Evolutionary conservation across 495 filamentous ascomycete species (phyloP).

Genomic region (Immersiella caudata): DNA sequence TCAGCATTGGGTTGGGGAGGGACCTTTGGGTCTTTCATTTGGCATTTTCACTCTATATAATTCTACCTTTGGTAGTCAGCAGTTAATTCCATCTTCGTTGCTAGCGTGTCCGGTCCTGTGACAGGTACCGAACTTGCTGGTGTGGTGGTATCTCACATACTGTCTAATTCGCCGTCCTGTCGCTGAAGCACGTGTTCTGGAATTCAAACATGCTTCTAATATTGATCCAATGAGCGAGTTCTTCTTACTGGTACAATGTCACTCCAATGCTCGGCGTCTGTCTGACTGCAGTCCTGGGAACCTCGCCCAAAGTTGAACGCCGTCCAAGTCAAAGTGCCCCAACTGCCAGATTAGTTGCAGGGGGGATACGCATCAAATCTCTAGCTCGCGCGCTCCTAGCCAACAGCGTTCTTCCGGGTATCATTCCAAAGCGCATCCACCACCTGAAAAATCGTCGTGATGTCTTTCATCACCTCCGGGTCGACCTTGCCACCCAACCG

Average conservation of each 20-base stretch:
- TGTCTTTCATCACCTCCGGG: slow-evolving; percentile 65
- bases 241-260: too few relatives aligned
- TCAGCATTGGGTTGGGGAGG: slow-evolving; percentile 6
- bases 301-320: too few relatives aligned
- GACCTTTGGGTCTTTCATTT: not conserved
- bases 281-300: too few relatives aligned
- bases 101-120: not conserved
- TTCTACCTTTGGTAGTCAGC: not conserved
- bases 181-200: too few relatives aligned
- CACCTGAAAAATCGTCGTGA: slow-evolving; percentile 91
- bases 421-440: slow-evolving; percentile 82
- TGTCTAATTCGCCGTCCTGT: too few relatives aligned
- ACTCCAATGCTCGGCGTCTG: too few relatives aligned
- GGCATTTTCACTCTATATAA: not conserved
- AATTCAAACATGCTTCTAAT: too few relatives aligned
- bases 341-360: too few relatives aligned
- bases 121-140: too few relatives aligned
- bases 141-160: too few relatives aligned
- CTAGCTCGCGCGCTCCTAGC: not conserved
- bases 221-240: too few relatives aligned
- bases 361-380: not conserved
- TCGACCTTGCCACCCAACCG: slow-evolving; percentile 71
- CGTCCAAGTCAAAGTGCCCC: too few relatives aligned
- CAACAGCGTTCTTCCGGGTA: slow-evolving; percentile 41
- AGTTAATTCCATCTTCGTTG: not conserved